These are phyloP conservation scores for Podospora australis DNA, from an alignment of 495 filamentous ascomycete species.

Conservation along the genomic window DNA sequence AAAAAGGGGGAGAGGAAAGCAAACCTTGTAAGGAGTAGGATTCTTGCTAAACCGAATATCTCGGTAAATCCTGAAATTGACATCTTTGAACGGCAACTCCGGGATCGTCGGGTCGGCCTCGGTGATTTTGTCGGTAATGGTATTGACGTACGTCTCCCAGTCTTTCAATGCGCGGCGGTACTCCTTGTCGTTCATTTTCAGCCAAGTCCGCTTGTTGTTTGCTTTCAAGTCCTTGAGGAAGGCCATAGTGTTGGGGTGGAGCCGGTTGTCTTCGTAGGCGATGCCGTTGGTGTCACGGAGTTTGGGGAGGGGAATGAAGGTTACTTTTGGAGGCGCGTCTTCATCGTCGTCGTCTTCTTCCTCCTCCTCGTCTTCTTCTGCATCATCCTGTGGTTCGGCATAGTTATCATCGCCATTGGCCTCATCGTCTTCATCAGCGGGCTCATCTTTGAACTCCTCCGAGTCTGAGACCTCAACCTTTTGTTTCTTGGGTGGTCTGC, in stretches of 20 bases:
- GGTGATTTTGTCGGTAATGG: constrained; percentile 60
- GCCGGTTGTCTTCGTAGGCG: constrained; percentile 58
- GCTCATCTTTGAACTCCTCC: constrained; percentile 20
- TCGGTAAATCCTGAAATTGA: constrained; percentile 81
- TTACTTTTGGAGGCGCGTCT: constrained; percentile 31
- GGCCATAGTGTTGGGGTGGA: constrained; percentile 76
- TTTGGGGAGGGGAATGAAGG: constrained; percentile 63
- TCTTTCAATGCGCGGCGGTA: constrained; percentile 71
- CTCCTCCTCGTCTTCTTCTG: constrained; percentile 6
- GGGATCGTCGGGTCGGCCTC: constrained; percentile 72
- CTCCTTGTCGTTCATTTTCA: constrained; percentile 76
- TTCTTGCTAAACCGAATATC: constrained; percentile 74
- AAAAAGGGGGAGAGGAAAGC: constrained; percentile 14
- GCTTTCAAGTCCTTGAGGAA: constrained; percentile 68
- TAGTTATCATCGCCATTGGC: constrained; percentile 16
- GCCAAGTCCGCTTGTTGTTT: constrained; percentile 77
- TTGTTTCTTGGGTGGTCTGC: constrained; percentile 10
- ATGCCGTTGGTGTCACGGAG: constrained; percentile 58
- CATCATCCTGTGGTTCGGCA: constrained; percentile 4
- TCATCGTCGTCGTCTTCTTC: constrained; percentile 30
- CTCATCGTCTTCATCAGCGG: constrained; percentile 20
- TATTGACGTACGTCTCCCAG: constrained; percentile 67
- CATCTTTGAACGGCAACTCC: constrained; percentile 73
- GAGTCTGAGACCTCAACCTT: constrained; percentile 16
- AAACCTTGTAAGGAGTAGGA: constrained; percentile 79